phyloP scores from a whole-genome alignment of 768 basidiomycete species.

The Rhizopogon rudus region DNA sequence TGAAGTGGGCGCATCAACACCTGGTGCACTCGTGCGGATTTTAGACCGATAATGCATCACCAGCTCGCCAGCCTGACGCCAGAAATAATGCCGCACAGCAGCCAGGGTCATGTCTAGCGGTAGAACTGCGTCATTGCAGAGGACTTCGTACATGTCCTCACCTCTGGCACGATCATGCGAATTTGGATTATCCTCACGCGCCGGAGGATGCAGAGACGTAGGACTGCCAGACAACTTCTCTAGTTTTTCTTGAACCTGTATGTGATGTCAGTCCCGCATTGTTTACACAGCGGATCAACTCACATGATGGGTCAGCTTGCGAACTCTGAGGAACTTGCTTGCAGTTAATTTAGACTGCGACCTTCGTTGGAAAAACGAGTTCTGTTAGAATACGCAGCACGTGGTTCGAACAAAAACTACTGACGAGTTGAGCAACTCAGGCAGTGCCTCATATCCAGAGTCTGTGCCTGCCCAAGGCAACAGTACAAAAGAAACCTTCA shows the following conservation, averaged over 20 bases:
- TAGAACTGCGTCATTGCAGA: slow-evolving; percentile 82
- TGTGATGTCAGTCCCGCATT: slow-evolving; percentile 5
- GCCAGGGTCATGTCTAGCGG: slow-evolving; percentile 88
- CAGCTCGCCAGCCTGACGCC: slow-evolving; percentile 72
- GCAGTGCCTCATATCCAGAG: slow-evolving; percentile 54
- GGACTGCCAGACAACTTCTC: slow-evolving; percentile 45
- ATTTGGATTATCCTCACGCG: slow-evolving; percentile 32
- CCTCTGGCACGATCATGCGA: slow-evolving; percentile 29
- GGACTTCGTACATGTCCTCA: slow-evolving; percentile 79
- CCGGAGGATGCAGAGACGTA: slow-evolving; percentile 20
- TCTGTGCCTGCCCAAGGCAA: slow-evolving; percentile 68
- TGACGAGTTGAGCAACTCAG: slow-evolving; percentile 83
- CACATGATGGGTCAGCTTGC: slow-evolving; percentile 82
- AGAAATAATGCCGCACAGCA: slow-evolving; percentile 84
- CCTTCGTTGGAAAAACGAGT: slow-evolving; percentile 29
- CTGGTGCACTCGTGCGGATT: slow-evolving; percentile 3
- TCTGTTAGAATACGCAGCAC: slow-evolving; percentile 2
- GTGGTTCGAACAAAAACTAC: slow-evolving; percentile 23
- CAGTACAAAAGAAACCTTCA: slow-evolving; percentile 88
- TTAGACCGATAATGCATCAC: slow-evolving; percentile 71
- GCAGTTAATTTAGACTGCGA: slow-evolving; percentile 86
- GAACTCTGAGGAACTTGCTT: slow-evolving; percentile 76
- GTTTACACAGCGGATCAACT: slow-evolving; percentile 20
- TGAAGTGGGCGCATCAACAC: slow-evolving; percentile 2
- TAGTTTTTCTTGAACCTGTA: slow-evolving; percentile 79